phyloP scores from a whole-genome alignment of 768 basidiomycete species.

The Tricholoma furcatifolium region DNA sequence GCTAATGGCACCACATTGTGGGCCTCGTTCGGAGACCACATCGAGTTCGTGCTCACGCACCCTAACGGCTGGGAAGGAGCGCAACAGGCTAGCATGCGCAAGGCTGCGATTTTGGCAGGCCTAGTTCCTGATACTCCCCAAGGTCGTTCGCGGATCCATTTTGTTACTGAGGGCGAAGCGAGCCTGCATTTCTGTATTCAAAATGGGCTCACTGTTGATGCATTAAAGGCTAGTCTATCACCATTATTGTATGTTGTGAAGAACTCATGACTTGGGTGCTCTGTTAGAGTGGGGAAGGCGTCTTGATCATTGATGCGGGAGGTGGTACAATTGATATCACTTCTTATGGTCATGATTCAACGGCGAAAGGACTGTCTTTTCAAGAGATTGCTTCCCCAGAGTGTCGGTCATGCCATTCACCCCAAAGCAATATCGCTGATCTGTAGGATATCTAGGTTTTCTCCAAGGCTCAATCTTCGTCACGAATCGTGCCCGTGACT shows the following conservation, averaged over 20 bases:
- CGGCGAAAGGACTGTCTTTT: constrained; percentile 24
- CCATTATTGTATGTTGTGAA: not conserved
- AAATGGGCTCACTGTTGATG: constrained; percentile 35
- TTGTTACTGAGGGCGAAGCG: constrained; percentile 66
- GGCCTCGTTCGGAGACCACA: constrained; percentile 34
- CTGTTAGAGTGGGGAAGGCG: constrained; percentile 38
- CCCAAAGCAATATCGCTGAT: not conserved
- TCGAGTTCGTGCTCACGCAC: constrained; percentile 48
- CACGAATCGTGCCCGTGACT: constrained; percentile 35
- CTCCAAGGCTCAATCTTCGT: constrained; percentile 50
- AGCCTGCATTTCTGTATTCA: constrained; percentile 54
- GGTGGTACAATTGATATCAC: constrained; percentile 63
- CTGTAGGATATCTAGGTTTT: constrained; percentile 30
- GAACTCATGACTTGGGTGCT: not conserved
- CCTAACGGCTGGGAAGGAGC: constrained; percentile 64
- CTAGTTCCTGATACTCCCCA: constrained; percentile 40
- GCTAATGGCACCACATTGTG: constrained; percentile 39
- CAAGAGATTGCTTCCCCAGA: constrained; percentile 47
- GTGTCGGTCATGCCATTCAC: constrained; percentile 28
- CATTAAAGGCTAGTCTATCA: constrained; percentile 23
- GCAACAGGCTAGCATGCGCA: constrained; percentile 53
- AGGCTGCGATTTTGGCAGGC: constrained; percentile 47
- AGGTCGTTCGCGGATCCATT: constrained; percentile 44
- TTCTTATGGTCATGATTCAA: constrained; percentile 37
- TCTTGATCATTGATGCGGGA: constrained; percentile 58